Evolutionary conservation across 208 protist species (phyloP), one percentile per base, ranked within the genome.

Genomic region (Trypanosoma caninum): DNA sequence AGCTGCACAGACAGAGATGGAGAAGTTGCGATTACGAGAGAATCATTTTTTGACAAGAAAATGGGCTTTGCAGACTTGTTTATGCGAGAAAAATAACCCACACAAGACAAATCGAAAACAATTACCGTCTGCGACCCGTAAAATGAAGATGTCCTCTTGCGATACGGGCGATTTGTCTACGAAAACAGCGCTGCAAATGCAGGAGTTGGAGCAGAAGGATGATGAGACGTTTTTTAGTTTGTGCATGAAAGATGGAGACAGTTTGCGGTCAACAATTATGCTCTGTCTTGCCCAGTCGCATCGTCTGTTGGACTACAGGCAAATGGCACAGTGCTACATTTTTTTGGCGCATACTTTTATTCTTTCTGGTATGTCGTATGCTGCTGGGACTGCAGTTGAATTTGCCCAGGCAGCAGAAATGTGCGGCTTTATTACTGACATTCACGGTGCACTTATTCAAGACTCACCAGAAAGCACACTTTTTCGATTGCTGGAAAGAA

Each of bases 381-480:
- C 65, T 35, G 65, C 65, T 38, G 65, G 57, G 33, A 72, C 65
- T 14, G 66, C 67, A 5, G 54, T 76, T 22, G 76, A 82, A 31
- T 70, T 68, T 54, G 65, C 76, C 30, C 68, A 78, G 42, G 51
- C 72, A 10, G 65, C 76, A 7, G 41, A 57, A 16, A 68, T 76
- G 48, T 69, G 44, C 27, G 41, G 34, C 22, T 61, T 75, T 38
- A 46, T 82, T 38, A 23, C 52, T 9, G 59, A 56, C 20, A 34
- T 72, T 47, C 45, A 64, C 6, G 22, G 5, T n/a, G 44, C 58
- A 20, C 58, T 72, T 40, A 2, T 33, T 23, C 14, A 37, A 13
- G 60, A 33, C 22, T 53, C 65, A 10, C 57, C 65, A 2, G 65
- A 72, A 25, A 45, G 35, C 23, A 46, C n/a, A 23, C 51, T 65